Evolutionary conservation across 2,329 filamentous ascomycete genomes (phyloP).

Genomic region (Cordyceps fumosorosea): DNA sequence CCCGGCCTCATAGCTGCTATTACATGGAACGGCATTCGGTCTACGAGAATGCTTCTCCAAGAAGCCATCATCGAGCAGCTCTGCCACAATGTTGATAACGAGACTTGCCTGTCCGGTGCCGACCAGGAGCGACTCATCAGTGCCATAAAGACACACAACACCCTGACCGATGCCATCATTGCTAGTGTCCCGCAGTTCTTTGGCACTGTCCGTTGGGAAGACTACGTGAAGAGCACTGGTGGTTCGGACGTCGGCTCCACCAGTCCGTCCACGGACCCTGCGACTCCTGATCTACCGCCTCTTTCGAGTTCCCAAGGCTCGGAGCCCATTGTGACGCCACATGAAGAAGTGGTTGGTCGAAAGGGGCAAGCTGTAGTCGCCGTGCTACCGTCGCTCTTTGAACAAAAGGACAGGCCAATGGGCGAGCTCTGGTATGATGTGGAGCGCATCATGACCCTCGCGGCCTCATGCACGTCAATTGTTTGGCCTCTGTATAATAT

Average conservation of each 20-base stretch:
- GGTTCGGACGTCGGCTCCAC: neutral
- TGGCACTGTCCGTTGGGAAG: slow-evolving; percentile 37
- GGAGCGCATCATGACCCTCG: slow-evolving; percentile 41
- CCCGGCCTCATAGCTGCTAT: slow-evolving; percentile 37
- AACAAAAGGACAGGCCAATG: slow-evolving; percentile 25
- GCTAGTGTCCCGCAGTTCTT: slow-evolving; percentile 45
- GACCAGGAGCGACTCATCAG: slow-evolving; percentile 31
- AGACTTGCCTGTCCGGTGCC: slow-evolving; percentile 22
- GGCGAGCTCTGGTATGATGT: slow-evolving; percentile 23
- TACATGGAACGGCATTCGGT: slow-evolving; percentile 42
- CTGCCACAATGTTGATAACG: slow-evolving; percentile 26
- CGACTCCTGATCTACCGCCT: neutral
- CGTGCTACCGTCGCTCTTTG: slow-evolving; percentile 16
- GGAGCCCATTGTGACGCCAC: slow-evolving; percentile 7
- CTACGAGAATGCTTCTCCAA: slow-evolving; percentile 39
- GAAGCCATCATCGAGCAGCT: slow-evolving; percentile 42
- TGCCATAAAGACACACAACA: slow-evolving; percentile 31
- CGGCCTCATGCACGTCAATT: slow-evolving; percentile 40
- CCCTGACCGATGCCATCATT: slow-evolving; percentile 35
- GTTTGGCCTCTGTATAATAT: slow-evolving; percentile 46
- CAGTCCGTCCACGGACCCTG: neutral
- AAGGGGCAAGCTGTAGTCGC: slow-evolving; percentile 3
- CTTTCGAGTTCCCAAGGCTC: neutral
- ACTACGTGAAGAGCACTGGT: slow-evolving; percentile 22
- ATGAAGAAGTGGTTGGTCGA: slow-evolving; percentile 2